Base-by-base conservation (phyloP, 768 basidiomycete species). In the Pulveroboletus sp. region DNA sequence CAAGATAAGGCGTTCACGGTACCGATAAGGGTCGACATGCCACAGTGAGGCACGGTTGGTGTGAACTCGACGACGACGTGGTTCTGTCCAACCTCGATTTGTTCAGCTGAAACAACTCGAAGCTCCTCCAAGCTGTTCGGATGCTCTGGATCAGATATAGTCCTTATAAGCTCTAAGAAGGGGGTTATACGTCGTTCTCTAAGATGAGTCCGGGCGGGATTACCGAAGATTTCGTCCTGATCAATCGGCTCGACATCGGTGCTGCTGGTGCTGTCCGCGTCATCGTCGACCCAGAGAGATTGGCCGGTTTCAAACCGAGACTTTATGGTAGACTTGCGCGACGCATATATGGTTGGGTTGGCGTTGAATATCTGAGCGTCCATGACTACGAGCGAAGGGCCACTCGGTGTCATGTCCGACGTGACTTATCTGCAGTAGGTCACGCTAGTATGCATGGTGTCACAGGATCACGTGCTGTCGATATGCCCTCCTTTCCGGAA, bases 11-110 rank as follows among this genome's bases (percentile, higher is more conserved):
- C 9, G 11, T 17, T n/a, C 0, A 35, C 6, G 5, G 32, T 57
- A 89, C 94, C 95, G 49, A 99, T 98, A 45, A 97, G 73, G 3
- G 94, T 97, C 9, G 93, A 94, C 91, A 93, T 93, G 43, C 93
- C 93, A 56, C 95, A 98, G 62, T 97, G 94, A 9, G 96, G 95
- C 14, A 96, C 91, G 0, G 96, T 98, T 4, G 96, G 95, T 6
- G 96, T 98, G 63, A 98, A 94, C 63, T 95, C 93, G 55, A 99
- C 85, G 32, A 79, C 73, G 45, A 99, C 75, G 46, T 77, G 77
- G 55, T 93, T 87, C n/a, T 70, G 62, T 31, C 60, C 69, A 35
- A 86, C 70, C 11, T 72, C 70, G 50, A 97, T 85, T 61, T 98
- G 94, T 9, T 90, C 83, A 6, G 84, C 81, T 41, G 92, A 95